Conservation (phyloP, 108 stramenopile genomes). For the Skeletonema potamos region DNA sequence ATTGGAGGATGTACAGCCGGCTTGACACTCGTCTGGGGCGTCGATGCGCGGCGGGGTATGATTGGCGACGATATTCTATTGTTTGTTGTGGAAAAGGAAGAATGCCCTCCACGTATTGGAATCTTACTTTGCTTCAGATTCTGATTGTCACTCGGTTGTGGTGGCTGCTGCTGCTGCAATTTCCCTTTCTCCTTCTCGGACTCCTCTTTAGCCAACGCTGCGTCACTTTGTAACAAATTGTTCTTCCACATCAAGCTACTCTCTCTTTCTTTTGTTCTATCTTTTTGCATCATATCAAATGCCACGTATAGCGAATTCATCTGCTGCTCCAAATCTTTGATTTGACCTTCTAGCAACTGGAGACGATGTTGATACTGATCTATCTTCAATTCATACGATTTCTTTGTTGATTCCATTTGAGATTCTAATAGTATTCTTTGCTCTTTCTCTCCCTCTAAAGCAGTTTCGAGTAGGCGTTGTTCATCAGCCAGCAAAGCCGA, state of each 20-base stretch:
- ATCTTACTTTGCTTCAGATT: neutral
- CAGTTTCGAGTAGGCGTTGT: slow-evolving; percentile 39
- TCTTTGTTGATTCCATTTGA: slow-evolving; percentile 32
- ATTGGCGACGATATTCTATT: neutral
- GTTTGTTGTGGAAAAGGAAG: neutral
- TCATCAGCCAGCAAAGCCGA: neutral
- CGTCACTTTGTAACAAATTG: slow-evolving; percentile 37
- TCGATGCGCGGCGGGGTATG: neutral
- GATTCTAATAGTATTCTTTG: slow-evolving; percentile 28
- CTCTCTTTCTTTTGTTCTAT: slow-evolving; percentile 37
- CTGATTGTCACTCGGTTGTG: neutral
- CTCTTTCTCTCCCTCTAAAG: slow-evolving; percentile 35
- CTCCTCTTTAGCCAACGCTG: slow-evolving; percentile 34
- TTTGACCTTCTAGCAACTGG: slow-evolving; percentile 60
- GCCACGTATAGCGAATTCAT: slow-evolving; percentile 67
- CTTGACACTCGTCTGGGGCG: slow-evolving; percentile 9
- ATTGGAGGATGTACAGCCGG: slow-evolving; percentile 27
- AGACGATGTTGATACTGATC: slow-evolving; percentile 64
- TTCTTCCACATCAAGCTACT: slow-evolving; percentile 20
- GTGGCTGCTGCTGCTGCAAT: neutral
- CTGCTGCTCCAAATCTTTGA: slow-evolving; percentile 74
- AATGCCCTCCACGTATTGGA: neutral
- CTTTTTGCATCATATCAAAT: slow-evolving; percentile 61
- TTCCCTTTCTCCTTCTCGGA: slow-evolving; percentile 14
- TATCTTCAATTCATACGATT: slow-evolving; percentile 50